phyloP scores from a whole-genome alignment of 768 basidiomycete genomes.

The Boletus fagicola region DNA sequence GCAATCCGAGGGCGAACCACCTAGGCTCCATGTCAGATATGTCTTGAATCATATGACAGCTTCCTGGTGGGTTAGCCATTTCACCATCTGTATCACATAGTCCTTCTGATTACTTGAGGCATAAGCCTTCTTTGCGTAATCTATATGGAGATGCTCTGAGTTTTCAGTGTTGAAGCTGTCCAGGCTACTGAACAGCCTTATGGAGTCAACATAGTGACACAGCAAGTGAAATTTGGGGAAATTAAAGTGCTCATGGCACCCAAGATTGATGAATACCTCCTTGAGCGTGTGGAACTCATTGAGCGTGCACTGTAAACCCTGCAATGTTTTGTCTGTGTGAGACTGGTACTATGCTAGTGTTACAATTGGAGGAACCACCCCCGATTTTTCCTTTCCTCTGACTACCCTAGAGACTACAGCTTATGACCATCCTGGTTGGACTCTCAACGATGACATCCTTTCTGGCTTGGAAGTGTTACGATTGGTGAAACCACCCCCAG shows the following conservation, averaged over 20 bases:
- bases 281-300: not conserved
- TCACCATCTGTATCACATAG: not conserved
- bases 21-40: not conserved
- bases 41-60: not conserved
- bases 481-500: too few species aligned
- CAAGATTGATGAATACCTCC: not conserved
- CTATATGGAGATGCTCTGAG: not conserved
- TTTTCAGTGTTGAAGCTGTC: not conserved
- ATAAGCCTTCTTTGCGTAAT: not conserved
- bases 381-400: too few species aligned
- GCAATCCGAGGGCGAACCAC: not conserved
- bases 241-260: not conserved
- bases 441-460: too few species aligned
- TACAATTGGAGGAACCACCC: too few species aligned
- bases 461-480: too few species aligned
- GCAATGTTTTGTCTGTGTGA: too few species aligned
- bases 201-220: not conserved
- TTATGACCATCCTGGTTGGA: too few species aligned
- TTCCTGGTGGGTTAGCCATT: not conserved
- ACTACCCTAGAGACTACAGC: too few species aligned
- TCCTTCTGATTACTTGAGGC: not conserved
- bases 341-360: too few species aligned
- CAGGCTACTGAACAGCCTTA: not conserved
- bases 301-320: too few species aligned
- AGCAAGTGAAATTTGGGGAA: not conserved